A percentile compares a stretch with the other conserved stretches of the same genome.
Conservation (phyloP, 208 protist genomes). For the Borovskyia barvae region DNA sequence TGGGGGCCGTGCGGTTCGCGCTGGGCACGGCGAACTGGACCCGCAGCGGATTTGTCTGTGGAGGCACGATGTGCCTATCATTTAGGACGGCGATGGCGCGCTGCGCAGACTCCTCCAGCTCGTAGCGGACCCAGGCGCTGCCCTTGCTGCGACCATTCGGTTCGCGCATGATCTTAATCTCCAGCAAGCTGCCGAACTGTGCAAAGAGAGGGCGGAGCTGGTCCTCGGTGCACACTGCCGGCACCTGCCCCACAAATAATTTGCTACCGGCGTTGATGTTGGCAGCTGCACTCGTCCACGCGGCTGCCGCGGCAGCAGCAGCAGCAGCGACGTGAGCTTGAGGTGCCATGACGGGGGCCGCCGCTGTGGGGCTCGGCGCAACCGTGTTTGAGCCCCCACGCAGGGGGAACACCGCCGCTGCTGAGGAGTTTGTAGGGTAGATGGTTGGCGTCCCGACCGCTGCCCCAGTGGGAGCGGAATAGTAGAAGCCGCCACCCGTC, state of each 20-base stretch:
- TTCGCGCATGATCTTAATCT: slow-evolving; percentile 88
- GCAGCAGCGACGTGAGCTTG: neutral
- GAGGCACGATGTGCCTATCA: slow-evolving; percentile 77
- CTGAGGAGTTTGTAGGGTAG: slow-evolving; percentile 16
- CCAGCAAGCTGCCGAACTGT: slow-evolving; percentile 64
- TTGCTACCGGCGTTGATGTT: slow-evolving; percentile 68
- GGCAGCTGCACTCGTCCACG: slow-evolving; percentile 15
- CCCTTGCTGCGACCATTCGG: slow-evolving; percentile 67
- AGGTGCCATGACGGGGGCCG: slow-evolving; percentile 17
- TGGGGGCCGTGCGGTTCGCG: slow-evolving; percentile 23
- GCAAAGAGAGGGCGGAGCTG: slow-evolving; percentile 69
- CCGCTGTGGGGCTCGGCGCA: neutral
- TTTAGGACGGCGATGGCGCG: slow-evolving; percentile 72
- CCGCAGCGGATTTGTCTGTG: slow-evolving; percentile 77
- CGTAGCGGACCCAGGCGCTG: slow-evolving; percentile 85
- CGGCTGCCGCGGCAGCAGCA: slow-evolving; percentile 5
- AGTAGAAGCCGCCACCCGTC: slow-evolving; percentile 15
- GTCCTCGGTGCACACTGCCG: slow-evolving; percentile 84
- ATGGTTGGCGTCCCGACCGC: slow-evolving; percentile 14
- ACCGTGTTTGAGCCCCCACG: slow-evolving; percentile 10
- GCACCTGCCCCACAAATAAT: slow-evolving; percentile 88
- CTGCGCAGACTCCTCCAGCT: slow-evolving; percentile 48
- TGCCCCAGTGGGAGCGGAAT: slow-evolving; percentile 1
- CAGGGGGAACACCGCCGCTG: slow-evolving; percentile 20
- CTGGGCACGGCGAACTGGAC: slow-evolving; percentile 71